Conservation (phyloP, 371 early-diverging fungal genomes). For the Choanephora cucurbitarum region DNA sequence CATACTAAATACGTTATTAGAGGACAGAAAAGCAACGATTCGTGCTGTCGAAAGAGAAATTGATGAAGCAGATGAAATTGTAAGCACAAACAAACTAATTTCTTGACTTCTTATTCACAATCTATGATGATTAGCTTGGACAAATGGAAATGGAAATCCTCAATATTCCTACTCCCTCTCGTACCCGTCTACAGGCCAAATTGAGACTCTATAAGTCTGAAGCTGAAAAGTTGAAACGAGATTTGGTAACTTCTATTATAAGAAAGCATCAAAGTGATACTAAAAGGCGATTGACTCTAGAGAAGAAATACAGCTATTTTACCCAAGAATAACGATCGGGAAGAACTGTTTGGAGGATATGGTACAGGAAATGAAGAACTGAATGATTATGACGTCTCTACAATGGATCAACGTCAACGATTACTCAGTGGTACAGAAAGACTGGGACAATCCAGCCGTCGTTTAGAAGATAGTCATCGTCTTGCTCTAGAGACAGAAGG, state of each 20-base stretch:
- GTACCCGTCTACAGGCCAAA: conserved; percentile 71
- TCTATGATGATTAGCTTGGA: conserved; percentile 56
- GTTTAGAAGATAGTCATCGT: conserved; percentile 87
- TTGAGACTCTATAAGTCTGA: conserved; percentile 78
- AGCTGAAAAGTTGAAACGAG: conserved; percentile 72
- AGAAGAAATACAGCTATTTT: conserved; percentile 43
- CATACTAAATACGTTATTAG: conserved; percentile 42
- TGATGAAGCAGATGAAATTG: conserved; percentile 92
- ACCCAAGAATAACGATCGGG: conserved; percentile 55
- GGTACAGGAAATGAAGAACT: conserved; percentile 38
- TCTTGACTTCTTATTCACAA: no score
- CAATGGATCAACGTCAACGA: conserved; percentile 82
- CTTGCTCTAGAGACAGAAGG: conserved; percentile 91
- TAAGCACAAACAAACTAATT: no score
- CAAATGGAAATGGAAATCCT: conserved; percentile 93
- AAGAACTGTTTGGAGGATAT: conserved; percentile 65
- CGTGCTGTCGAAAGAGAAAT: conserved; percentile 83
- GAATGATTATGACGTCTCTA: conserved; percentile 61
- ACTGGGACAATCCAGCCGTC: conserved; percentile 72
- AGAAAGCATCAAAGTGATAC: no score
- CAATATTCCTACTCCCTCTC: conserved; percentile 69
- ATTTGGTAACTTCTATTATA: conserved; percentile 71
- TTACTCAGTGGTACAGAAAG: conserved; percentile 85
- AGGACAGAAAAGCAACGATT: conserved; percentile 70
- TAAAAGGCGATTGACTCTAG: no score